Percentiles rank a stretch among this genome's conserved stretches.
Evolutionary conservation across 495 filamentous ascomycete genomes (phyloP).

Genomic region (Sabuloglossum arenarium): DNA sequence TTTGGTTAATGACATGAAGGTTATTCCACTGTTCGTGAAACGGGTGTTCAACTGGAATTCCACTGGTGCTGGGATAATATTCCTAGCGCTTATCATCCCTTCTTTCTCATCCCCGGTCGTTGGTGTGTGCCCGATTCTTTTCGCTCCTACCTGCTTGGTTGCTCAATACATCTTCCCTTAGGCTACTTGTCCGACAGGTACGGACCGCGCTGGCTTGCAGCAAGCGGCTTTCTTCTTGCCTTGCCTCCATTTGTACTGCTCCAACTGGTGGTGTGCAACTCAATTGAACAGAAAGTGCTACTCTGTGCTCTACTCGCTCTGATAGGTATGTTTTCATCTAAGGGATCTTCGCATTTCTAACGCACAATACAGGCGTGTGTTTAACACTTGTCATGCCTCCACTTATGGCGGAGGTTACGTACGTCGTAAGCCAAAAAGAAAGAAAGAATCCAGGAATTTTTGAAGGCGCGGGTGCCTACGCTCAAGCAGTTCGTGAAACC

Average conservation of each 20-base stretch:
- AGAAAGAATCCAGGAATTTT: constrained; percentile 27
- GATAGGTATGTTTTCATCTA: constrained; percentile 4
- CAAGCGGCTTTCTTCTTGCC: constrained; percentile 4
- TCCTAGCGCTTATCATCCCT: constrained; percentile 4
- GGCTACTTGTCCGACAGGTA: constrained; percentile 5
- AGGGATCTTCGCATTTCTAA: constrained; percentile 10
- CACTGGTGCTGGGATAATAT: constrained; percentile 5
- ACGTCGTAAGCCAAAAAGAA: constrained; percentile 37
- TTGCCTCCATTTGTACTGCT: constrained; percentile 3
- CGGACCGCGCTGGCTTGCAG: constrained; percentile 4
- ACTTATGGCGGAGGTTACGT: constrained; percentile 46
- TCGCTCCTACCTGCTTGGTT: background rate
- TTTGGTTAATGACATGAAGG: constrained; percentile 9
- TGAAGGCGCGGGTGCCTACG: constrained; percentile 30
- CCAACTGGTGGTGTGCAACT: constrained; percentile 16
- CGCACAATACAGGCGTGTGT: constrained; percentile 27
- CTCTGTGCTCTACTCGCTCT: constrained; percentile 18
- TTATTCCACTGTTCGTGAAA: constrained; percentile 24
- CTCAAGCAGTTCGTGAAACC: constrained; percentile 19
- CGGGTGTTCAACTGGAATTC: constrained; percentile 5
- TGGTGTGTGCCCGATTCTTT: constrained; percentile 2
- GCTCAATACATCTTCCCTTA: background rate
- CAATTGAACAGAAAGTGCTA: constrained; percentile 14
- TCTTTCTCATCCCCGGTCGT: constrained; percentile 16
- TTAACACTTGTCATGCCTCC: constrained; percentile 37